A percentile compares a stretch with the other conserved stretches of the same genome.
Conservation (phyloP, 2,329 filamentous ascomycete genomes). For the Dendryphion nanum region DNA sequence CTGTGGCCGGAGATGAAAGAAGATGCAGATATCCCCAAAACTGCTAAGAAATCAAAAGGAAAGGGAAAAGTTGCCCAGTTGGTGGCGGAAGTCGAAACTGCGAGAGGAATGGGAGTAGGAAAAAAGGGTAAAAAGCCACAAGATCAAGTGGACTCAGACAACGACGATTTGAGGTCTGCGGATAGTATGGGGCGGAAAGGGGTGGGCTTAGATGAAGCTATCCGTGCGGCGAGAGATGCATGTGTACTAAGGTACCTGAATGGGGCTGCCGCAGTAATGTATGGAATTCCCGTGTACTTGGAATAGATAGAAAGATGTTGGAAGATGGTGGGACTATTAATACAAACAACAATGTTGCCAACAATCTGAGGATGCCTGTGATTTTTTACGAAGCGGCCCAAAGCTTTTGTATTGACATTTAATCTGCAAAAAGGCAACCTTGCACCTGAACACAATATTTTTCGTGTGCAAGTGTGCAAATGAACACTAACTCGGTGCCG, state of each 20-base stretch:
- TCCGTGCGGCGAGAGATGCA: constrained; percentile 69
- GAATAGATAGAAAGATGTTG: no score
- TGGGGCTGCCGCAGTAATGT: constrained; percentile 88
- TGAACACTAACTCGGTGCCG: no score
- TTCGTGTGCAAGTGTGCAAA: no score
- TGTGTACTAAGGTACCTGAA: constrained; percentile 91
- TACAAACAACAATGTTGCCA: no score
- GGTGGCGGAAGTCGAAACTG: constrained; percentile 23
- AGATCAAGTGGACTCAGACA: constrained; percentile 23
- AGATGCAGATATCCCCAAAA: constrained; percentile 15
- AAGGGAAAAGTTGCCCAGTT: constrained; percentile 27
- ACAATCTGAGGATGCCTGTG: no score
- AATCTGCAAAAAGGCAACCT: no score
- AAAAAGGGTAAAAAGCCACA: constrained; percentile 26
- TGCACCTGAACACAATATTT: no score
- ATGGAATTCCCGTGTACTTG: constrained; percentile 90
- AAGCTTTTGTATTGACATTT: no score
- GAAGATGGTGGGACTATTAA: no score
- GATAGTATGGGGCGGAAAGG: constrained; percentile 24
- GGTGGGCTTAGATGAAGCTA: constrained; percentile 70
- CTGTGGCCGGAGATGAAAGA: constrained; percentile 53
- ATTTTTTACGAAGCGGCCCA: no score
- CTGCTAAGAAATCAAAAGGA: constrained; percentile 29
- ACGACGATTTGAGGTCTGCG: constrained; percentile 21
- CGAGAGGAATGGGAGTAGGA: constrained; percentile 13